A percentile compares a stretch with the other conserved stretches of the same genome.
Evolutionary conservation across 805 yeast species (phyloP).

Genomic region (Myxozyma mucilagina): DNA sequence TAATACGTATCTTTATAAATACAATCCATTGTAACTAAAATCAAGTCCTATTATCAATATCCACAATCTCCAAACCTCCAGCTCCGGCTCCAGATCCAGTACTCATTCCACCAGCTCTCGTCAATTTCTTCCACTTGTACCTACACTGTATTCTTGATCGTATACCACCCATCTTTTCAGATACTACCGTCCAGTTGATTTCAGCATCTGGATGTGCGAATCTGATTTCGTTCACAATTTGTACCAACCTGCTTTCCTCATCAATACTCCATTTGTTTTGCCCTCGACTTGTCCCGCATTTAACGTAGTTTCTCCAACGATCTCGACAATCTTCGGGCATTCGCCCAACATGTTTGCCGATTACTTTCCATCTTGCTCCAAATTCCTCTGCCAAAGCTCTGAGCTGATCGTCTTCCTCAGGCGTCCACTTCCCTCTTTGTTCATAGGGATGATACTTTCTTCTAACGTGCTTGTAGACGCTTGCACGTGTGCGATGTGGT

Average conservation of each 20-base stretch:
- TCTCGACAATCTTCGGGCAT: slow-evolving; percentile 99
- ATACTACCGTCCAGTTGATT: slow-evolving; percentile 88
- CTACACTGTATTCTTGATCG: slow-evolving; percentile 93
- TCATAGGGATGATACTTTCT: slow-evolving; percentile 85
- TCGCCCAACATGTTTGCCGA: slow-evolving; percentile 76
- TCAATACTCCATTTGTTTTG: slow-evolving; percentile 75
- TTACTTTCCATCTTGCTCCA: slow-evolving; percentile 85
- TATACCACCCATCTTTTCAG: slow-evolving; percentile 85
- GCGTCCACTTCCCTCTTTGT: slow-evolving; percentile 87
- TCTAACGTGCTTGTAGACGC: slow-evolving; percentile 89
- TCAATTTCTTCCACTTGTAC: slow-evolving; percentile 83
- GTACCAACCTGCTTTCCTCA: slow-evolving; percentile 65
- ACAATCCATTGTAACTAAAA: background rate
- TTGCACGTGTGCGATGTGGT: slow-evolving; percentile 84
- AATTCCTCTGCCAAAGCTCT: slow-evolving; percentile 61
- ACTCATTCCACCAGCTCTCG: background rate
- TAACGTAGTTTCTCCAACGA: slow-evolving; percentile 92
- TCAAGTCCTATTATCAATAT: background rate
- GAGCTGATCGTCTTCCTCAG: slow-evolving; percentile 72
- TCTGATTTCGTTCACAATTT: slow-evolving; percentile 55
- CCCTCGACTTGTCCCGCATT: slow-evolving; percentile 78
- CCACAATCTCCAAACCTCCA: background rate
- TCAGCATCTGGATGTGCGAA: slow-evolving; percentile 40
- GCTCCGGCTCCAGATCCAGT: too few species aligned
- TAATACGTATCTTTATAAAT: background rate